phyloP scores from a whole-genome alignment of 352 stramenopile species.

The Globisporangium irregulare region DNA sequence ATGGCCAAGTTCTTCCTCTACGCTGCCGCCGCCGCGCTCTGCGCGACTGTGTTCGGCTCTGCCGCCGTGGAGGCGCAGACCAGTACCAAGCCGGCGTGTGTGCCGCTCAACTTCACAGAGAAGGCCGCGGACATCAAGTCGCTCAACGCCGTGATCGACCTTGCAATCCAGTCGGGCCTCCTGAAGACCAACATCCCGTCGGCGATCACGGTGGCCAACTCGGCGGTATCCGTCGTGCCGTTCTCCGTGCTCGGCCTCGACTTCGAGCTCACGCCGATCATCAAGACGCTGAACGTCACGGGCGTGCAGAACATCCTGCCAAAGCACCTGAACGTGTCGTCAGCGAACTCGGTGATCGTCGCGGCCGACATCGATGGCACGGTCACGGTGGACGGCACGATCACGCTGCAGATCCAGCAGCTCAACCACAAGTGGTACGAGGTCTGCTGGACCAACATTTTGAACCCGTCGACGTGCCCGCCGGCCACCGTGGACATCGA shows the following conservation, averaged over 20 bases:
- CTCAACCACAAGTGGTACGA: slow-evolving; percentile 17
- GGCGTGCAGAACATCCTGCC: slow-evolving; percentile 42
- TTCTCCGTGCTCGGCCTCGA: slow-evolving; percentile 46
- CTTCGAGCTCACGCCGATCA: slow-evolving; percentile 49
- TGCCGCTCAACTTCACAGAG: slow-evolving; percentile 39
- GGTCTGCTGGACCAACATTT: slow-evolving; percentile 12
- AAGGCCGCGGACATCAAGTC: slow-evolving; percentile 39
- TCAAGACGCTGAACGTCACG: slow-evolving; percentile 46
- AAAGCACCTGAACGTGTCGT: slow-evolving; percentile 23
- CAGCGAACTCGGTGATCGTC: slow-evolving; percentile 6
- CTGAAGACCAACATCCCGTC: slow-evolving; percentile 26
- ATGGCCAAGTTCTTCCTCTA: slow-evolving; percentile 42
- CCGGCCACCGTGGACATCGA: slow-evolving; percentile 9
- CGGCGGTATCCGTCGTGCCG: slow-evolving; percentile 22
- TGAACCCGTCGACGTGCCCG: slow-evolving; percentile 4
- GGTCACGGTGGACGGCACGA: slow-evolving; percentile 4
- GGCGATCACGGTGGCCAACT: slow-evolving; percentile 25
- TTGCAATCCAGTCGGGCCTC: slow-evolving; percentile 24
- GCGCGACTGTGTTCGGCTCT: slow-evolving; percentile 13
- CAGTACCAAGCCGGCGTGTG: slow-evolving; percentile 30
- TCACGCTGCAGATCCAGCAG: slow-evolving; percentile 9
- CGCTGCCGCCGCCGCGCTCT: slow-evolving; percentile 18
- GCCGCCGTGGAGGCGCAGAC: slow-evolving; percentile 4
- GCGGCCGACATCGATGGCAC: slow-evolving; percentile 8
- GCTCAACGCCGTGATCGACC: slow-evolving; percentile 48